Base-by-base conservation (phyloP, 2,329 filamentous ascomycete genomes). In the Aspergillus nomiae region DNA sequence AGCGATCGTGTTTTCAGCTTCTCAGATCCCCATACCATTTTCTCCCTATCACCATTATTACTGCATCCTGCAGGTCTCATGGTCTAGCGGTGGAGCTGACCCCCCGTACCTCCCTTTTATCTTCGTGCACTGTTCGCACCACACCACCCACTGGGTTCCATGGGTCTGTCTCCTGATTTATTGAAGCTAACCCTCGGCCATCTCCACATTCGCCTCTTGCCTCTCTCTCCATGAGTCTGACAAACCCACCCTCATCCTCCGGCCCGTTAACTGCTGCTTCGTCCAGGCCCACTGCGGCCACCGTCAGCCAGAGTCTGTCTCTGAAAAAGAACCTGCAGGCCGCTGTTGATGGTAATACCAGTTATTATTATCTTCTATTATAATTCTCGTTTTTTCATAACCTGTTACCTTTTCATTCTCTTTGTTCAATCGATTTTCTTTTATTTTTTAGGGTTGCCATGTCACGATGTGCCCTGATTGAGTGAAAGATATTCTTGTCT, bases 291-390 rank as follows among this genome's bases (percentile, higher is more conserved):
- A 70, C 73, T 61, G 71, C 66, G 64, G 68, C 72, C 57, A 64
- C 69, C 56, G 68, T 71, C 64, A 71, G 69, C 66, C 71, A 73
- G 63, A 76, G 71, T 66, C 72, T 76, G 66, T 74, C 71, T 62
- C 70, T 78, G 66, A 82, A 81, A 73, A 77, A 79, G 70, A 77
- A 70, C 66, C 72, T 80, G 60, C 79, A 81, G 72, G 74, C 77
- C 66, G 73, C 76, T 70, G 78, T 80, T 68, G 80, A 82, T 74
- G 80, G 80, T 82, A 80, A 80, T 75, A 73, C 66, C 60, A 63
- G 56, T 67, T 66, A 65, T 63, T 67, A 63, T 51, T 32, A 51
- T 51, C 48, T 51, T 32, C 63, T 59, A 63, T 64, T 65, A 60
- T 63, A 57, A 50, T 57, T 41, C 67, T 62, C 24, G 48, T 32